Base-by-base conservation (phyloP, 1,284 basidiomycete genomes). In the Rhodofomes roseus region DNA sequence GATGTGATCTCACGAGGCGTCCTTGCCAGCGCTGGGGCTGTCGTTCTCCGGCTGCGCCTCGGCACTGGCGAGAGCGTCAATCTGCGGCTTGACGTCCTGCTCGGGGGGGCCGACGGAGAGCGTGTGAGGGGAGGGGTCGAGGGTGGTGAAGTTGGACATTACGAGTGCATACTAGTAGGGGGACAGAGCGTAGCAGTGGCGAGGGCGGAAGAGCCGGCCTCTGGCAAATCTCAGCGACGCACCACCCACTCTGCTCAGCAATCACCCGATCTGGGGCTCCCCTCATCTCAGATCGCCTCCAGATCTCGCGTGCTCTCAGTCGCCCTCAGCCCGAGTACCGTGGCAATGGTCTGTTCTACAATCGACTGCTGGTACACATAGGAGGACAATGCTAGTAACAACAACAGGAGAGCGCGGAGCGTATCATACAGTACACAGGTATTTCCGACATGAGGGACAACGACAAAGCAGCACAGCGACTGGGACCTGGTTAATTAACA, bases 21-120 rank as follows among this genome's bases (percentile, higher is more conserved):
- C 46, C 46, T 48, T 48, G 46, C 46, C 46, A 48, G 46, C 46
- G 46, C 46, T 48, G 46, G 46, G 46, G 46, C 46, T 48, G 46
- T 23, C 31, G 46, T 20, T 46, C 43, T 6, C 46, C 46, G 46
- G 46, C 46, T 48, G 23, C 14, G 46, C 46, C 25, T 48, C 46
- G 46, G 46, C 16, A 29, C 46, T 48, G 12, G 46, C 46, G 46
- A 48, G 46, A 48, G 46, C 46, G 46, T 27, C 46, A 48, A 48
- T 48, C n/a, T 48, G 46, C 14, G 46, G 46, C 23, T 48, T 48
- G 27, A 48, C 46, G 20, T 27, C 25, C 46, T 29, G 46, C 3
- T 48, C 25, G 12, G 46, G 12, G 5, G 46, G 14, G 14, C 12
- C 46, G 9, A 25, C 25, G 12, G 46, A 23, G 1, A 27, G 46